Evolutionary conservation across 2,329 filamentous ascomycete species (phyloP).

Genomic region (Colletotrichum lupini): DNA sequence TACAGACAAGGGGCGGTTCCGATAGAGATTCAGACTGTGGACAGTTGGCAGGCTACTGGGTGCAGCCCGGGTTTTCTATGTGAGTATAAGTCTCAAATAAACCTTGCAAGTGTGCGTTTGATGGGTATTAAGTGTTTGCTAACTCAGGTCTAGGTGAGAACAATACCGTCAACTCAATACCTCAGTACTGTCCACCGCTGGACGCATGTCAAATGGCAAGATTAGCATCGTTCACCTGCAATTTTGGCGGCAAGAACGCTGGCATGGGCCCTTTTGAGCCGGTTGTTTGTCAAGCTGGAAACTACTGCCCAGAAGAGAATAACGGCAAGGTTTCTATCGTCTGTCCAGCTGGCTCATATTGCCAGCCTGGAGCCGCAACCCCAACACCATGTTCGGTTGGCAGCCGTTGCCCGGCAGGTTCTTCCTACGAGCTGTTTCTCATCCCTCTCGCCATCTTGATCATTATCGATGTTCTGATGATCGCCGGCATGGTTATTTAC

Average conservation of each 20-base stretch:
- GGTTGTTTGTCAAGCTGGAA: slow-evolving; percentile 59
- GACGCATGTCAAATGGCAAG: slow-evolving; percentile 50
- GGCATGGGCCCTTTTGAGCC: slow-evolving; percentile 62
- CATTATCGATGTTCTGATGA: slow-evolving; percentile 54
- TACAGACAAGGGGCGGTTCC: slow-evolving; percentile 52
- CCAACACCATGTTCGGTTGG: slow-evolving; percentile 59
- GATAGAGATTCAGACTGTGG: slow-evolving; percentile 51
- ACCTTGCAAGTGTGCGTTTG: too few species aligned
- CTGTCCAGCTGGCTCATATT: slow-evolving; percentile 62
- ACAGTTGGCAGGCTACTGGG: slow-evolving; percentile 49
- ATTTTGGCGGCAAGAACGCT: slow-evolving; percentile 46
- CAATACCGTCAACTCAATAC: slow-evolving; percentile 58
- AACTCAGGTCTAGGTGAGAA: slow-evolving; percentile 48
- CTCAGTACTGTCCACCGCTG: slow-evolving; percentile 55
- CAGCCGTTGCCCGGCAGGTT: slow-evolving; percentile 57
- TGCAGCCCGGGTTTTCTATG: slow-evolving; percentile 56
- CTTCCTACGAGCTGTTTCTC: slow-evolving; percentile 53
- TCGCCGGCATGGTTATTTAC: slow-evolving; percentile 48
- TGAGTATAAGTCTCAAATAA: slow-evolving; percentile 39
- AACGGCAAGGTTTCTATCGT: slow-evolving; percentile 50
- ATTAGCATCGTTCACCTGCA: slow-evolving; percentile 47
- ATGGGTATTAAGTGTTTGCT: slow-evolving; percentile 22
- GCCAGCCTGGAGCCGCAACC: slow-evolving; percentile 58
- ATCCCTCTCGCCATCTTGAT: slow-evolving; percentile 56
- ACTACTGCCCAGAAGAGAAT: slow-evolving; percentile 56